Conservation (phyloP, 2,329 filamentous ascomycete genomes). For the Aspergillus udagawae region DNA sequence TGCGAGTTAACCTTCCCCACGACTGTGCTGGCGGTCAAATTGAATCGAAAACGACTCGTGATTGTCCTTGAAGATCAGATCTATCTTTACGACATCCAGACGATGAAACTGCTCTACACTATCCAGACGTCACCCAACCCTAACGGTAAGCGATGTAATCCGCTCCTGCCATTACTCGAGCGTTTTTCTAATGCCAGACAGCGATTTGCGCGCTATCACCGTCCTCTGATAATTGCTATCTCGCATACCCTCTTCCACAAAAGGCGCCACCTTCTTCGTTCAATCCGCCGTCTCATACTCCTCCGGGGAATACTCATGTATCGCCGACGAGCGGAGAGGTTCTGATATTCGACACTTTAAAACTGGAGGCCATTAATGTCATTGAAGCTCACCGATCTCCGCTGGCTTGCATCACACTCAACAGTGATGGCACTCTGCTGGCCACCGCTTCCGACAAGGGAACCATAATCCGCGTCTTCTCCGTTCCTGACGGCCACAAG, state of each 20-base stretch:
- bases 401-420: conserved; percentile 83
- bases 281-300: conserved; percentile 72
- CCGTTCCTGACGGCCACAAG: conserved; percentile 84
- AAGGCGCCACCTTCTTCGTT: conserved; percentile 52
- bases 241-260: conserved; percentile 84
- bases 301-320: conserved; percentile 68
- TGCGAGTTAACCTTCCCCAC: conserved; percentile 98
- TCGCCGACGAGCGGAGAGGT: conserved; percentile 87
- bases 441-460: conserved; percentile 96
- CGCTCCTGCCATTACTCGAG: neutral
- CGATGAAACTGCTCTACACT: conserved; percentile 91
- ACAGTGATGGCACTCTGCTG: conserved; percentile 84
- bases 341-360: conserved; percentile 83
- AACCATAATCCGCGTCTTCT: conserved; percentile 95
- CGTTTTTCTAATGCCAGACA: conserved; percentile 24
- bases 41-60: conserved; percentile 90
- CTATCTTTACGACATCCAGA: conserved; percentile 97
- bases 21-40: conserved; percentile 86
- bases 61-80: conserved; percentile 95
- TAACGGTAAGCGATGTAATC: conserved; percentile 48
- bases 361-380: conserved; percentile 88
- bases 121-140: conserved; percentile 94
- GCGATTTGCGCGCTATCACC: conserved; percentile 91
- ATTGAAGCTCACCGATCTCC: conserved; percentile 93
- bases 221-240: conserved; percentile 91